Evolutionary conservation across 2,329 filamentous ascomycete genomes (phyloP).

Genomic region (Raffaelea albimanens): DNA sequence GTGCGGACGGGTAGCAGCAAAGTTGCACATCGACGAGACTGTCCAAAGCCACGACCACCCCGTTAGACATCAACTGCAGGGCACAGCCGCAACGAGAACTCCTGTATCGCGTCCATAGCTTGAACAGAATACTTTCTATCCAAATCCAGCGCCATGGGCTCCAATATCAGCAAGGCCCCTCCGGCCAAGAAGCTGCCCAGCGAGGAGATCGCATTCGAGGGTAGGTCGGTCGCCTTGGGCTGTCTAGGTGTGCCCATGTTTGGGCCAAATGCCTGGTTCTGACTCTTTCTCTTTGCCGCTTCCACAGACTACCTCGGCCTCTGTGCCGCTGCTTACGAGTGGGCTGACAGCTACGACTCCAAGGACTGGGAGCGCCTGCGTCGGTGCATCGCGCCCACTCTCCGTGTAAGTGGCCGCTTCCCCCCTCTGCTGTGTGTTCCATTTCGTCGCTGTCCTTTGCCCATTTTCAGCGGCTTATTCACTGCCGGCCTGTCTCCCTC

Average conservation of each 20-base stretch:
- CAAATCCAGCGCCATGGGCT: slow-evolving; percentile 11
- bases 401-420: slow-evolving; percentile 36
- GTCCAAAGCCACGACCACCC: background rate
- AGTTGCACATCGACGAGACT: too few relatives aligned
- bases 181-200: background rate
- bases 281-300: too few relatives aligned
- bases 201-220: slow-evolving; percentile 11
- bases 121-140: too few relatives aligned
- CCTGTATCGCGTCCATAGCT: too few relatives aligned
- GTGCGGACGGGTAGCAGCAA: too few relatives aligned
- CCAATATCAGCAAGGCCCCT: slow-evolving; percentile 5
- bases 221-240: slow-evolving; percentile 1
- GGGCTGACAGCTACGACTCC: slow-evolving; percentile 57
- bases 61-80: background rate
- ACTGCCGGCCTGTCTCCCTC: background rate
- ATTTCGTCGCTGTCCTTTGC: background rate
- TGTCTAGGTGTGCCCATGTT: too few relatives aligned
- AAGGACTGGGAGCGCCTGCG: slow-evolving; percentile 55
- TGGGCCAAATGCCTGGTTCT: too few relatives aligned
- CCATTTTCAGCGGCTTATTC: background rate
- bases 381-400: slow-evolving; percentile 53
- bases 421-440: too few relatives aligned
- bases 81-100: background rate
- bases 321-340: slow-evolving; percentile 44
- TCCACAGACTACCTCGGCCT: slow-evolving; percentile 39